These are phyloP conservation scores for Debaryomyces nepalensis DNA, from an alignment of 1,139 yeast genomes.

Conservation along the genomic window DNA sequence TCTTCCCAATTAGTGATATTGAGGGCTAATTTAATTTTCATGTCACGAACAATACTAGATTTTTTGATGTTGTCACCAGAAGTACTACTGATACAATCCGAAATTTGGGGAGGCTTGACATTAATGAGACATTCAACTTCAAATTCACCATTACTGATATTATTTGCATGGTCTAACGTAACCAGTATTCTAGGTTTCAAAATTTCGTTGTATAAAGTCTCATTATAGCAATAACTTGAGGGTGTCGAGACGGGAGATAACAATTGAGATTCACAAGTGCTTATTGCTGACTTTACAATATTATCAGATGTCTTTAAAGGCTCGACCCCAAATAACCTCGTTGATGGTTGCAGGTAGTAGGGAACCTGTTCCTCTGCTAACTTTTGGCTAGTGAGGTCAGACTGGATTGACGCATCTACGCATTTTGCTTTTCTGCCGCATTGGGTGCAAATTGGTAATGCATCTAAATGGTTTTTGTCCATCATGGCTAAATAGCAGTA, in stretches of 20 bases:
- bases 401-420: slow-evolving; percentile 9
- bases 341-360: not conserved
- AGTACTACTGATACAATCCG: slow-evolving; percentile 14
- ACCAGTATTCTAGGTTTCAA: slow-evolving; percentile 12
- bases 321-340: not conserved
- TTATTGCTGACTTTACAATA: not conserved
- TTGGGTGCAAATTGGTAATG: slow-evolving; percentile 9
- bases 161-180: slow-evolving; percentile 16
- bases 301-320: not conserved
- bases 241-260: slow-evolving; percentile 3
- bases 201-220: slow-evolving; percentile 7
- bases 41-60: slow-evolving; percentile 16
- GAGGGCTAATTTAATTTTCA: slow-evolving; percentile 1
- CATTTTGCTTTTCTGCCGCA: slow-evolving; percentile 12
- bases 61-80: slow-evolving; percentile 21
- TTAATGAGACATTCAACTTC: slow-evolving; percentile 29
- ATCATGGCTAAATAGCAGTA: slow-evolving; percentile 29
- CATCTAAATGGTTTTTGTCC: slow-evolving; percentile 10
- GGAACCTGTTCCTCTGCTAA: not conserved
- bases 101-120: slow-evolving; percentile 33
- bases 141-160: slow-evolving; percentile 16
- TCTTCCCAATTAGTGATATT: slow-evolving; percentile 12
- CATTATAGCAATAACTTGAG: not conserved
- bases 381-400: slow-evolving; percentile 9
- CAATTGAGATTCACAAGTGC: not conserved